phyloP scores from a whole-genome alignment of 2,329 filamentous ascomycete species.

The Trichophyton equinum region DNA sequence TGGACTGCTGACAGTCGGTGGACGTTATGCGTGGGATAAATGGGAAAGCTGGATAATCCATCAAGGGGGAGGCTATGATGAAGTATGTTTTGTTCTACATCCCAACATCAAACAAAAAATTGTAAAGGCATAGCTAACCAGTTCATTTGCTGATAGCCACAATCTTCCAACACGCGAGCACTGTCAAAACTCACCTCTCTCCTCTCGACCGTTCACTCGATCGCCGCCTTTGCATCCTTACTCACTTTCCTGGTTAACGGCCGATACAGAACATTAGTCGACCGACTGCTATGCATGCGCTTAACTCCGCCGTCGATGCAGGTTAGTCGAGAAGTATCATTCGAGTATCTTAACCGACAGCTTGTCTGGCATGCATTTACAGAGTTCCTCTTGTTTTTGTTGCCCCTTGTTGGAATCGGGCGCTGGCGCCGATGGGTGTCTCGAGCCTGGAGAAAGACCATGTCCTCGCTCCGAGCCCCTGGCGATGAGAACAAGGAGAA shows the following conservation, averaged over 20 bases:
- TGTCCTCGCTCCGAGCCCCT: conserved; percentile 45
- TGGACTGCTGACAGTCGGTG: conserved; percentile 72
- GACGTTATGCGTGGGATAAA: conserved; percentile 78
- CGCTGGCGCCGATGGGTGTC: conserved; percentile 85
- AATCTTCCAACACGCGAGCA: conserved; percentile 38
- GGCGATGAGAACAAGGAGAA: conserved; percentile 41
- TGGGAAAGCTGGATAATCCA: conserved; percentile 80
- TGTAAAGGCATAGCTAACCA: background rate
- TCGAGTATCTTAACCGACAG: conserved; percentile 94
- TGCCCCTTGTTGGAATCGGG: conserved; percentile 92
- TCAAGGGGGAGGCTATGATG: conserved; percentile 61
- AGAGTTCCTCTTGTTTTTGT: conserved; percentile 89
- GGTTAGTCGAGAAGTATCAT: conserved; percentile 81
- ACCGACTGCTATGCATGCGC: conserved; percentile 70
- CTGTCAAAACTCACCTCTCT: conserved; percentile 59
- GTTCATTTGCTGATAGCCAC: conserved; percentile 12
- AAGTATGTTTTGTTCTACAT: conserved; percentile 22
- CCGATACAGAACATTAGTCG: conserved; percentile 77
- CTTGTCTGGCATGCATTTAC: conserved; percentile 99
- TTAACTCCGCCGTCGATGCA: conserved; percentile 75
- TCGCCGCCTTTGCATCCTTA: conserved; percentile 73
- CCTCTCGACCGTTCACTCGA: conserved; percentile 61
- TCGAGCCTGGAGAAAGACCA: conserved; percentile 72
- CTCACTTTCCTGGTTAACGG: conserved; percentile 84
- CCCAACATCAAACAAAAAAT: background rate